Evolutionary conservation across 176 grass and related monocot genomes (phyloP).

Genomic region (Ensete glaucum): DNA sequence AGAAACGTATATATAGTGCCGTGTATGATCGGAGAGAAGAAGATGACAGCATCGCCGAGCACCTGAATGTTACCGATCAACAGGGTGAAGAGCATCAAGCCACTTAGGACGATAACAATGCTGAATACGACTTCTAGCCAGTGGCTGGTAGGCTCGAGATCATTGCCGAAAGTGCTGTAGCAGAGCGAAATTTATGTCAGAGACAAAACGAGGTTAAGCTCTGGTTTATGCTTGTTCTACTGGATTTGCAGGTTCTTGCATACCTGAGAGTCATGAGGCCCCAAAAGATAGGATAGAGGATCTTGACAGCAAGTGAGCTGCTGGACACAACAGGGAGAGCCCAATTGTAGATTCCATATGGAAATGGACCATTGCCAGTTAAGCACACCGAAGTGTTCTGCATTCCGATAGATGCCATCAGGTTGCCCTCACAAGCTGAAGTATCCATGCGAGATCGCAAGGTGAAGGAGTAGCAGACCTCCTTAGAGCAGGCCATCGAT

Average conservation of each 20-base stretch:
- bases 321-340: slow-evolving; percentile 94
- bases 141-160: slow-evolving; percentile 83
- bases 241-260: too few species aligned
- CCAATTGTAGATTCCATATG: slow-evolving; percentile 67
- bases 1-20: neutral
- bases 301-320: slow-evolving; percentile 76
- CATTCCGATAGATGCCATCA: slow-evolving; percentile 29
- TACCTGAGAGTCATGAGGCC: slow-evolving; percentile 97
- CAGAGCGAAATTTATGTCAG: neutral
- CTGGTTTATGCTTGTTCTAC: too few species aligned
- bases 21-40: neutral
- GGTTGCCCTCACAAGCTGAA: slow-evolving; percentile 40
- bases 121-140: slow-evolving; percentile 88
- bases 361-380: slow-evolving; percentile 48
- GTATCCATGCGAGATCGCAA: slow-evolving; percentile 23
- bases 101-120: slow-evolving; percentile 74
- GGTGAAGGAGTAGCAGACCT: slow-evolving; percentile 40
- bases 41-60: neutral
- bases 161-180: slow-evolving; percentile 85
- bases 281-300: slow-evolving; percentile 97
- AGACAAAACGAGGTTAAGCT: too few species aligned
- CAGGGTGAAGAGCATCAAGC: slow-evolving; percentile 96
- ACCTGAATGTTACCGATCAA: slow-evolving; percentile 99
- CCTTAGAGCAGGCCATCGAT: slow-evolving; percentile 49
- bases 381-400: slow-evolving; percentile 51